These are phyloP conservation scores for Macrophomina pseudophaseolina DNA, from an alignment of 2,329 filamentous ascomycete genomes.

Conservation along the genomic window DNA sequence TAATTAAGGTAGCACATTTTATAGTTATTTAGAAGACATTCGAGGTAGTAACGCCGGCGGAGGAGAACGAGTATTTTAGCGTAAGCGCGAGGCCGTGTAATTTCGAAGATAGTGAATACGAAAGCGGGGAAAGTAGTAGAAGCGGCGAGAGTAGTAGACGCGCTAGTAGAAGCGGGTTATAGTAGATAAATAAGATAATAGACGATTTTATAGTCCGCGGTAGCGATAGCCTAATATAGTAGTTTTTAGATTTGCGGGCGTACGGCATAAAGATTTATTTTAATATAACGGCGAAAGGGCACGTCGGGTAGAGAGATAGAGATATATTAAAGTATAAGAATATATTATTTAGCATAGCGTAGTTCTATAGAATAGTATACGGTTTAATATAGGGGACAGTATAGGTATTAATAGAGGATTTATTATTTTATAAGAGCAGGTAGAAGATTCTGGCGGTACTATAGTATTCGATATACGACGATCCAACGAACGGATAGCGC, in stretches of 20 bases:
- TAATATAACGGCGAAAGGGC: conserved; percentile 28
- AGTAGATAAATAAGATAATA: conserved; percentile 27
- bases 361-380: not conserved
- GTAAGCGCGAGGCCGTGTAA: no score
- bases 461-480: conserved; percentile 27
- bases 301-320: conserved; percentile 26
- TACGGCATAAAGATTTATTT: conserved; percentile 31
- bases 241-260: conserved; percentile 30
- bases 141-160: conserved; percentile 18
- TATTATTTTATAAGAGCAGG: no score
- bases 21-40: conserved; percentile 28
- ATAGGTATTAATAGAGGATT: no score
- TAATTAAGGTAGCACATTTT: conserved; percentile 29
- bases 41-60: conserved; percentile 2
- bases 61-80: no score
- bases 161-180: not conserved
- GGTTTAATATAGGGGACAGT: no score
- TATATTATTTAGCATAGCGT: conserved; percentile 23
- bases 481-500: conserved; percentile 21
- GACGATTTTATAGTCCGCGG: conserved; percentile 31
- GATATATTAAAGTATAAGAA: conserved; percentile 30
- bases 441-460: not conserved
- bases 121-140: conserved; percentile 20
- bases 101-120: no score
- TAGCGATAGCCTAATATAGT: conserved; percentile 30